phyloP scores from a whole-genome alignment of 805 yeast genomes.

The Spathaspora gorwiae region DNA sequence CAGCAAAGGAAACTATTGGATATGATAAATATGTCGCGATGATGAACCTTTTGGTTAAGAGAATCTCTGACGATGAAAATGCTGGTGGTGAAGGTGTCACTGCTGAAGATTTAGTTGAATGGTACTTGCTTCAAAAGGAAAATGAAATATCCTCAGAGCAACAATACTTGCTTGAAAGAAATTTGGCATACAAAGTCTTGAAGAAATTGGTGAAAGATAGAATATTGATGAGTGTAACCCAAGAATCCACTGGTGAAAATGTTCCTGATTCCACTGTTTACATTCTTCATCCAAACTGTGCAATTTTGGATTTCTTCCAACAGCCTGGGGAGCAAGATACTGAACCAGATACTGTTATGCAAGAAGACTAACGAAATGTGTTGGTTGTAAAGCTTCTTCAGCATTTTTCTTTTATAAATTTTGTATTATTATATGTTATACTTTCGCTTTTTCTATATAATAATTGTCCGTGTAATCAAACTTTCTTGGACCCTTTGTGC shows the following conservation, averaged over 20 bases:
- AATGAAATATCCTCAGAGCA: constrained; percentile 63
- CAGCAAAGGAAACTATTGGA: constrained; percentile 49
- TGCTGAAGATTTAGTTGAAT: constrained; percentile 65
- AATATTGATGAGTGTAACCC: constrained; percentile 58
- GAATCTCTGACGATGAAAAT: constrained; percentile 53
- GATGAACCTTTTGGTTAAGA: constrained; percentile 72
- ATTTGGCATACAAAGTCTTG: constrained; percentile 72
- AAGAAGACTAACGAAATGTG: constrained; percentile 2
- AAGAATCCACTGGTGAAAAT: constrained; percentile 14
- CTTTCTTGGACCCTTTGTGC: too few relatives aligned
- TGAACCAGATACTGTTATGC: constrained; percentile 4
- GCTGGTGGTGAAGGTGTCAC: constrained; percentile 57
- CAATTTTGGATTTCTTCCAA: constrained; percentile 63
- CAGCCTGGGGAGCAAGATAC: constrained; percentile 21
- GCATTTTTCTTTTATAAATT: background rate
- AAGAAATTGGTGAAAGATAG: constrained; percentile 80
- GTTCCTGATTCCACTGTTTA: constrained; percentile 22
- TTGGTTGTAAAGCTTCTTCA: background rate
- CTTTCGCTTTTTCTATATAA: too few relatives aligned
- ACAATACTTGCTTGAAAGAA: constrained; percentile 66
- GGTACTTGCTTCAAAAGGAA: constrained; percentile 76
- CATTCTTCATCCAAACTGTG: constrained; percentile 75
- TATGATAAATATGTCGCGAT: constrained; percentile 84
- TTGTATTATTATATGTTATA: background rate
- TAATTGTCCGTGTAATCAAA: too few relatives aligned